These are phyloP conservation scores for Dothistroma septosporum DNA, from an alignment of 2,329 filamentous ascomycete genomes.

Conservation along the genomic window DNA sequence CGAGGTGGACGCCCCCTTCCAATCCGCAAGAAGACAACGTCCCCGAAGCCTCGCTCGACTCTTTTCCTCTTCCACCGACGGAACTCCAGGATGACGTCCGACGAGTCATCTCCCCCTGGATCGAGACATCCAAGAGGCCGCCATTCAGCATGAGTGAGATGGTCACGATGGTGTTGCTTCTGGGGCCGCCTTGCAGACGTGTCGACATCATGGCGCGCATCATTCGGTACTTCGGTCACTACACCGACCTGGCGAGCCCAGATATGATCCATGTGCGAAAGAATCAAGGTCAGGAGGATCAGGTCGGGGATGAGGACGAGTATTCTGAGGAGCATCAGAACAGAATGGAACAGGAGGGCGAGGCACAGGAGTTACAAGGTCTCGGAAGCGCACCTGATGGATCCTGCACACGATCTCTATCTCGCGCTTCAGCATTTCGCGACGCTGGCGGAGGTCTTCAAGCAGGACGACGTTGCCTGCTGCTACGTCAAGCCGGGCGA, in stretches of 20 bases:
- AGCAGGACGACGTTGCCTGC: background rate
- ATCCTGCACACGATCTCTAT: too few species aligned
- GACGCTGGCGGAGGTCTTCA: background rate
- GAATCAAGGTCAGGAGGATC: background rate
- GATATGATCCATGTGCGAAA: background rate
- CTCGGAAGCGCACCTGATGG: too few species aligned
- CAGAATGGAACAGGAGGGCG: too few species aligned
- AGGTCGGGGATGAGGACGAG: background rate
- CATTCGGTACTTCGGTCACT: conserved; percentile 1
- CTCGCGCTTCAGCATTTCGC: background rate
- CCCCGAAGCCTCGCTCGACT: background rate
- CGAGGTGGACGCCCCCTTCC: too few species aligned
- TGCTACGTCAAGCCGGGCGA: background rate
- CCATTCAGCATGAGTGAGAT: conserved; percentile 8
- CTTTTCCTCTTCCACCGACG: background rate
- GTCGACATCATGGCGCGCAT: conserved; percentile 4
- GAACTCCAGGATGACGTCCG: background rate
- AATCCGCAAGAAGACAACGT: background rate
- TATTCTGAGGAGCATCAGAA: too few species aligned
- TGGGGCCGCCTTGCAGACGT: background rate
- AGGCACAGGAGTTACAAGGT: too few species aligned
- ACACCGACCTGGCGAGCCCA: background rate
- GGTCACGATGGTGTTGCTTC: conserved; percentile 8
- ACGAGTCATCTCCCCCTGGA: background rate
- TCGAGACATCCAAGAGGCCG: background rate